Base-by-base conservation (phyloP, 306 rosid species). In the Herpetospermum pedunculosum region DNA sequence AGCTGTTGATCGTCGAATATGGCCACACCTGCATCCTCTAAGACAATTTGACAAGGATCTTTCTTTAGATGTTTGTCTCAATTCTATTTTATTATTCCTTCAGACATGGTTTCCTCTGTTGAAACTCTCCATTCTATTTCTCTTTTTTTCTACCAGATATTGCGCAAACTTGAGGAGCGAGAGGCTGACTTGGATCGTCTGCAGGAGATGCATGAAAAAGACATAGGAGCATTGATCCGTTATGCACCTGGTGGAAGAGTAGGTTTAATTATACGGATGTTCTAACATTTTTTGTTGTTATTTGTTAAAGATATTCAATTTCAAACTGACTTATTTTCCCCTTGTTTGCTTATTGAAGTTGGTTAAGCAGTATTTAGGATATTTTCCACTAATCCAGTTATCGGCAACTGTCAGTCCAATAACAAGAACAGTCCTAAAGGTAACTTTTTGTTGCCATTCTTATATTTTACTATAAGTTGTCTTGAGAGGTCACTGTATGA, bases 351-450 rank as follows among this genome's bases (percentile, higher is more conserved):
- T 59, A 3, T 74, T 80, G 73, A 77, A 93, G 98, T 38, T 86
- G 87, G 89, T 93, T 63, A 93, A 85, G 88, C 94, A 93, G 88
- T 76, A 67, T 82, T 84, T 93, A 38, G 96, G 98, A 68, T 83
- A 85, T 80, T 93, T 93, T 78, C 98, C 98, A 25, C 89, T 88
- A 75, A 87, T 93, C 84, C 96, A 93, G 80, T 77, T 93, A 80
- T 85, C 94, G 52, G 98, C 97, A 80, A 91, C 91, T 68, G 87
- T 93, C 46, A 93, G 98, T 85, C 98, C 98, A 65, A 91, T 93
- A 77, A 93, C 98, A 70, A 91, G 97, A 85, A 93, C 98, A 78
- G 98, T 93, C 50, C 79, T 93, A 72, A 93, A 93, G 98, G 98
- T 90, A 81, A 76, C 35, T 68, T 75, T 73, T 37, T 35, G 41